Base-by-base conservation (phyloP, 108 stramenopile species). In the Pseudonitzschia delicatissima region DNA sequence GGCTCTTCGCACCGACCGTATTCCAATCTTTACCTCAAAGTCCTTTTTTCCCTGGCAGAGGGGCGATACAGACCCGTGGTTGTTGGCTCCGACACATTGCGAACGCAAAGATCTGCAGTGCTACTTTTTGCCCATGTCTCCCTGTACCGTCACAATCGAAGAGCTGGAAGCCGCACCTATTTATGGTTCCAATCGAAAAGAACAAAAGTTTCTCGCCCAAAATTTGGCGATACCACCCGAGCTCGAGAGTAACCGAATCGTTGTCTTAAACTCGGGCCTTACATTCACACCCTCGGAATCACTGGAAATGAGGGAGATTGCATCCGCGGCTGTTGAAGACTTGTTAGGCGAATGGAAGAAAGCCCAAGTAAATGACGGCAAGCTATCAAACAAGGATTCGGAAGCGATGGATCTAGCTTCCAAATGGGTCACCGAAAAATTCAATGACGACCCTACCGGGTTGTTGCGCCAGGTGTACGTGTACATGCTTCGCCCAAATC, bases 21-120 rank as follows among this genome's bases (percentile, higher is more conserved):
- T 64, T 47, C 62, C 62, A 2, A 39, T 73, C 31, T 50, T 73
- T 55, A 34, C 63, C 18, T 20, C 36, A 15, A 57, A 64, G n/a
- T 26, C 31, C 1, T 60, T 47, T 58, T 28, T 60, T 21, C 21
- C 18, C 31, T 57, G 55, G 55, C 50, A 50, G 26, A 57, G 31
- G 27, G 47, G 47, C 21, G 21, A 48, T 2, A n/a, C n/a, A 4
- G 55, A 57, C 31, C 57, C 64, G 18, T 73, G 64, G 64, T 5
- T 64, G 9, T 23, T 73, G 47, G 57, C 47, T 0, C 55, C 55
- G 9, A 27, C 25, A 12, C 53, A 50, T 8, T 73, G 72, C 25
- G 33, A 20, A 6, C 55, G 72, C n/a, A 29, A 49, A 35, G 72
- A 73, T 39, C 23, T 66, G 28, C 64, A 73, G 34, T 73, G 72